Evolutionary conservation across 1,284 basidiomycete species (phyloP), one percentile per base, ranked within the genome.

Genomic region (Tilletiopsis washingtonensis): DNA sequence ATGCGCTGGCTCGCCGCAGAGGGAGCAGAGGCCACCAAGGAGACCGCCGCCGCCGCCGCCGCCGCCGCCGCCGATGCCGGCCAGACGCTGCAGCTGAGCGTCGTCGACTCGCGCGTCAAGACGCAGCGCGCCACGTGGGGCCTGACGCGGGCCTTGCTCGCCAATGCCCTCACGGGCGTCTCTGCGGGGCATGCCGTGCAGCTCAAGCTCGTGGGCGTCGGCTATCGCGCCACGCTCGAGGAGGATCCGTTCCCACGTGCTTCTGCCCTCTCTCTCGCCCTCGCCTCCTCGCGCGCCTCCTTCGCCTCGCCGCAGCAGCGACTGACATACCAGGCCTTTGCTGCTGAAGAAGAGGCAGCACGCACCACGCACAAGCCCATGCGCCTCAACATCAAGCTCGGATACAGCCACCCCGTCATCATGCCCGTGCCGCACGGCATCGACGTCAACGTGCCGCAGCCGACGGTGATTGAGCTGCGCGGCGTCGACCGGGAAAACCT

Each of bases 151-250:
- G 86, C 89, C 0, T 79, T 91, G 53, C 84, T 96, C 69, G 77
- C 80, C 59, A 98, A 98, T 70, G 91, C 91, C 15, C 81, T 97
- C 57, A 78, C 78, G 15, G 94, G 94, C 44, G 91, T 97, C 76
- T 84, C 86, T 1, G 81, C 84, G 56, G 91, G 91, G 1, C 97
- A 90, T 76, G 80, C 79, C 0, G 79, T 88, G 6, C 83, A 86
- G 12, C 74, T 98, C 19, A 84, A 84, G 60, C 81, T 98, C 51
- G 93, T 97, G 53, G 94, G 93, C 32, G 91, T 98, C 37, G 93
- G 93, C 1, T 98, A 91, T 76, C 81, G 93, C 69, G 91, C 84
- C 3, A 81, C 82, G 1, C 75, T 98, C 49, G 93, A 98, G 76
- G 79, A 81, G 1, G 88, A 91, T 64, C 88, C 89, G 7, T 48